Percentiles rank a stretch among this genome's conserved stretches.
Evolutionary conservation across 345 rosid species (phyloP).

Genomic region (Salix brachista): DNA sequence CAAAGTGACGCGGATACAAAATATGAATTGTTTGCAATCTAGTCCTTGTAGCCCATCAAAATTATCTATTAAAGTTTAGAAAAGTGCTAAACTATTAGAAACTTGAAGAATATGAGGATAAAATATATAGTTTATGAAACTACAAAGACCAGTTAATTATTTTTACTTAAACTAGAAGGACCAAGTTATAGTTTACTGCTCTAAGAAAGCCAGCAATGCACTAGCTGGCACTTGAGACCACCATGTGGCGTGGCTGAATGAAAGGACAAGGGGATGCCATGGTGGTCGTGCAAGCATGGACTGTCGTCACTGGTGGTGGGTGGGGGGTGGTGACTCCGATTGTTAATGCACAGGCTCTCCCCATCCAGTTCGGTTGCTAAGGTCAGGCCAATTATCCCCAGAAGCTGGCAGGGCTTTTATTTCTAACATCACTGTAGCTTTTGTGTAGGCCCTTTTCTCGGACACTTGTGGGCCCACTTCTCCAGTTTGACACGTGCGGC

Average conservation of each 20-base stretch:
- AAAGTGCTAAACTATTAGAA: too few species aligned
- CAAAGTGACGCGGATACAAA: too few species aligned
- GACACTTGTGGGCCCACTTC: conserved; percentile 11
- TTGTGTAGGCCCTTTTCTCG: conserved; percentile 3
- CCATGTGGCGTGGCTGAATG: not conserved
- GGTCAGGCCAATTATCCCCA: not conserved
- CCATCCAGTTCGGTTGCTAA: not conserved
- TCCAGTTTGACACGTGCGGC: conserved; percentile 18
- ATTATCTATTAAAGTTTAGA: too few species aligned
- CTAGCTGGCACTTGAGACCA: not conserved
- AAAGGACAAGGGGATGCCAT: not conserved
- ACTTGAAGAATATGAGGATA: not conserved
- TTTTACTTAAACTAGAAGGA: not conserved
- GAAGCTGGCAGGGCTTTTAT: conserved; percentile 14
- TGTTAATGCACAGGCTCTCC: conserved; percentile 29
- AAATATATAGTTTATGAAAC: not conserved
- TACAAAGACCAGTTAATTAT: not conserved
- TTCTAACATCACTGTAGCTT: not conserved
- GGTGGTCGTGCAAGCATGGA: not conserved
- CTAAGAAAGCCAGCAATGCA: not conserved
- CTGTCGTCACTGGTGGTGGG: not conserved
- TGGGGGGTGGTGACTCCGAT: not conserved
- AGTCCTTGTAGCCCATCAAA: not conserved
- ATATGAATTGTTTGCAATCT: not conserved
- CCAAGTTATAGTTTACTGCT: not conserved